These are phyloP conservation scores for Calonectria ilicicola DNA, from an alignment of 2,329 filamentous ascomycete genomes.

Conservation along the genomic window DNA sequence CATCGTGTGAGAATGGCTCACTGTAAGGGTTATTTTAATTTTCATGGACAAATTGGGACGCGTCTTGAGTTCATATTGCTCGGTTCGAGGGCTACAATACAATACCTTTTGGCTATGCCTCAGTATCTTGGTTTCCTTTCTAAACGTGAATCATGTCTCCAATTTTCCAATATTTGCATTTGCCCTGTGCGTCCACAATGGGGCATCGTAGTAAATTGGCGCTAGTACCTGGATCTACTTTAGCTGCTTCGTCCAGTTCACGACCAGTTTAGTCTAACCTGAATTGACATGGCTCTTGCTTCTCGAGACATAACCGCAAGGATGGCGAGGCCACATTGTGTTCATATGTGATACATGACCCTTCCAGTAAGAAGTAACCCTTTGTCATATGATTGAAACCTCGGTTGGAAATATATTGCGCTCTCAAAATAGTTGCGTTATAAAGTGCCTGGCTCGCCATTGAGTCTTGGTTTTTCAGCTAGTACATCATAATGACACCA, in stretches of 20 bases:
- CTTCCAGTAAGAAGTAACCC: background rate
- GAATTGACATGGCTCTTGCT: background rate
- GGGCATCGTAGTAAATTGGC: no score
- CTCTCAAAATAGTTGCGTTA: no score
- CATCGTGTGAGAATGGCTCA: constrained; percentile 34
- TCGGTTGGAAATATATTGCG: background rate
- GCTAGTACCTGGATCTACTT: background rate
- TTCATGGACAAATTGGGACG: constrained; percentile 44
- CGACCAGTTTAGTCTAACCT: background rate
- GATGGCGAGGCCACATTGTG: no score
- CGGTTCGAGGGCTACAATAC: constrained; percentile 39
- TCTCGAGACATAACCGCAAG: no score
- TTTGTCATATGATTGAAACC: background rate
- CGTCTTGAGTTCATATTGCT: constrained; percentile 41
- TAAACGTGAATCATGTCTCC: background rate
- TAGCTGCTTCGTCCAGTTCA: background rate
- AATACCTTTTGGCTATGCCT: constrained; percentile 37
- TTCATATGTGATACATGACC: background rate
- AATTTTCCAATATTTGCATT: background rate
- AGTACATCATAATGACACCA: background rate
- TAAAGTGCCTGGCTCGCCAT: background rate
- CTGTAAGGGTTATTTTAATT: constrained; percentile 25
- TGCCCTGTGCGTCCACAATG: background rate
- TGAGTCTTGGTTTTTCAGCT: background rate
- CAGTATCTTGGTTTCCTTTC: background rate